Base-by-base conservation (phyloP, 352 stramenopile species). In the Pilasporangium apinafurcum region DNA sequence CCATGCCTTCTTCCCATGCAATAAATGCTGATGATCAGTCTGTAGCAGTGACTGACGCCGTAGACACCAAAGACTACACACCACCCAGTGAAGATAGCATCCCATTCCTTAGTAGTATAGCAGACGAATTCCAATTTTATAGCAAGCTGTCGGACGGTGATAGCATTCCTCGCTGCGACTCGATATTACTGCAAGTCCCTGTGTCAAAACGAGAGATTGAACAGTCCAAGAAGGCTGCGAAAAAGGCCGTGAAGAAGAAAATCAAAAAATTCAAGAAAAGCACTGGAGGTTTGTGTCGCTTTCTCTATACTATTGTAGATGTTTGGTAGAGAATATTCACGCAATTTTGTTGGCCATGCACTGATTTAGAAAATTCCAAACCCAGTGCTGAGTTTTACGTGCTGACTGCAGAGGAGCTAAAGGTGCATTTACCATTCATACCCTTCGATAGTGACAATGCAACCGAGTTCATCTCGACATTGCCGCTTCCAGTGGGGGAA, bases 221-320 rank as follows among this genome's bases (percentile, higher is more conserved):
- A 33, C 85, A 81, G 41, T 66, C 77, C 37, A 90, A 93, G 47
- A 83, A 83, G 37, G 56, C 63, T 1, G 61, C 53, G 13, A 90
- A 91, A 51, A 93, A 93, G 22, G 57, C 66, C 12, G 64, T 93
- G 53, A 93, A 91, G 55, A 89, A 86, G 49, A 83, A 84, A 49
- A 89, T 93, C 59, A 93, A 93, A 46, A 89, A 84, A 55, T 86
- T 90, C 57, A 93, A 91, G 48, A 91, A 90, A 51, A 24, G 44
- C 4, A 65, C 71, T 8, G 58, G 59, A 26, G 70, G 72, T 81
- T 35, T 38, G 57, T 38, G 7, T 28, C 5, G 14, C 27, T 27
- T 37, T 12, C 7, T n/a, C n/a, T n/a, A n/a, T n/a, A n/a, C n/a
- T n/a, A n/a, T n/a, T n/a, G n/a, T n/a, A n/a, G n/a, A n/a, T n/a